A percentile compares a stretch with the other conserved stretches of the same genome.
Conservation (phyloP, 768 basidiomycete species). For the Candolleomyces efflorescens region DNA sequence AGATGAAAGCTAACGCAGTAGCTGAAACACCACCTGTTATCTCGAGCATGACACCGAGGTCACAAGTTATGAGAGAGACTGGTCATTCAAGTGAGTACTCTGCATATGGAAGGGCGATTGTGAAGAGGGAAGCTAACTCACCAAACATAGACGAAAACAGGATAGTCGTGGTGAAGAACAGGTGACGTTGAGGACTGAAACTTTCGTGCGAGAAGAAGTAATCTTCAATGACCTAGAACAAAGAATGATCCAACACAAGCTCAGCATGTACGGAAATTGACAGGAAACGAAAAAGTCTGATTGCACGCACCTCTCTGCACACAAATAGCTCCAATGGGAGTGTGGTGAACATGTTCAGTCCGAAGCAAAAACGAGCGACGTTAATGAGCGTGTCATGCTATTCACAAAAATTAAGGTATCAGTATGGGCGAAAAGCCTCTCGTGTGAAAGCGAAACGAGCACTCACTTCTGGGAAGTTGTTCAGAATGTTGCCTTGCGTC, state of each 20-base stretch:
- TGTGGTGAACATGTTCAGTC: conserved; percentile 97
- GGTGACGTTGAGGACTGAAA: conserved; percentile 78
- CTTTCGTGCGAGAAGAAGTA: conserved; percentile 89
- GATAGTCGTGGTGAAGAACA: conserved; percentile 87
- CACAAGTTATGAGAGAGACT: conserved; percentile 93
- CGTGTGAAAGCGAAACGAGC: neutral
- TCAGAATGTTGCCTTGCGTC: conserved; percentile 93
- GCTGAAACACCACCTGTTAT: conserved; percentile 97
- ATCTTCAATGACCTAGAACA: conserved; percentile 80
- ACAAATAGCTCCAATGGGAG: conserved; percentile 95
- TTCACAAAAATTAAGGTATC: conserved; percentile 3
- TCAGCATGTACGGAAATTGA: neutral
- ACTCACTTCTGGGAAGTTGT: conserved; percentile 81
- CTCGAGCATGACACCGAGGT: conserved; percentile 97
- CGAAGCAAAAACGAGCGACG: conserved; percentile 90
- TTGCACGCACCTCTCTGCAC: conserved; percentile 75
- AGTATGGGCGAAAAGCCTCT: neutral
- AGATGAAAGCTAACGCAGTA: conserved; percentile 89
- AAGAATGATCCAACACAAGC: neutral
- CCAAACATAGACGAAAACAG: conserved; percentile 72
- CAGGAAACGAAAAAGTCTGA: neutral
- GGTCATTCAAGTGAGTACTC: conserved; percentile 11
- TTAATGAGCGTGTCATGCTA: conserved; percentile 89
- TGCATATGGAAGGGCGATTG: neutral
- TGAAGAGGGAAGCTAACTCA: conserved; percentile 6